Conservation (phyloP, 2,329 filamentous ascomycete genomes). For the Talaromyces sp. region DNA sequence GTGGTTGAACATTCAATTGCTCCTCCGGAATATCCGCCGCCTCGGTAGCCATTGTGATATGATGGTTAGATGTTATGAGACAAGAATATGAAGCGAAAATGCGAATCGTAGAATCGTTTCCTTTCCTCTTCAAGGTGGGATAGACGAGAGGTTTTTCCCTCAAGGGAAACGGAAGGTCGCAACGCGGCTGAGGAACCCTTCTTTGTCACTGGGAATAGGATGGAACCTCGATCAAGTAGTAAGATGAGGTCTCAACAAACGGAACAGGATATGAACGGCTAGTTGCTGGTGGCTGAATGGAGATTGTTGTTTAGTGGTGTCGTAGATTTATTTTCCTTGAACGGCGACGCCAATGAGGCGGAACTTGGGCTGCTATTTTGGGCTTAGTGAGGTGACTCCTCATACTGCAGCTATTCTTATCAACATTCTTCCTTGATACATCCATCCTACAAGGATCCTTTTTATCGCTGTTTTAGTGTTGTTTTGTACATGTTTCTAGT, state of each 20-base stretch:
- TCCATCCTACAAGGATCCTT: neutral
- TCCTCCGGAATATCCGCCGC: slow-evolving; percentile 26
- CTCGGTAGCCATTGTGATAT: slow-evolving; percentile 17
- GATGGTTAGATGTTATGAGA: neutral
- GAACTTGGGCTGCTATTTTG: slow-evolving; percentile 29
- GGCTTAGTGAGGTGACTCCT: slow-evolving; percentile 24
- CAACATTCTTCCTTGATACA: neutral
- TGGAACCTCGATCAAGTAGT: neutral
- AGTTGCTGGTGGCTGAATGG: slow-evolving; percentile 10
- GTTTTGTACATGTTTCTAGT: neutral
- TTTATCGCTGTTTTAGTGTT: neutral
- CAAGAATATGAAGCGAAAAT: neutral
- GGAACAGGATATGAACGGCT: neutral
- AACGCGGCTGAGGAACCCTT: neutral
- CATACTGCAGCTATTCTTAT: slow-evolving; percentile 18
- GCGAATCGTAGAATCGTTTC: neutral
- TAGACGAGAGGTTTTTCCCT: slow-evolving; percentile 7
- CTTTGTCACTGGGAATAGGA: neutral
- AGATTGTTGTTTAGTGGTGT: neutral
- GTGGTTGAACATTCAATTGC: slow-evolving; percentile 37
- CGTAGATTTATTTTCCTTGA: slow-evolving; percentile 11
- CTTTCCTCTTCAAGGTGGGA: neutral
- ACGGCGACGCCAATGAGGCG: slow-evolving; percentile 19
- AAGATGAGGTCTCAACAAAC: neutral
- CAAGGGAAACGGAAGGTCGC: slow-evolving; percentile 8